A percentile compares a stretch with the other conserved stretches of the same genome.
Conservation (phyloP, 345 rosid genomes). For the Acer yangbiense region DNA sequence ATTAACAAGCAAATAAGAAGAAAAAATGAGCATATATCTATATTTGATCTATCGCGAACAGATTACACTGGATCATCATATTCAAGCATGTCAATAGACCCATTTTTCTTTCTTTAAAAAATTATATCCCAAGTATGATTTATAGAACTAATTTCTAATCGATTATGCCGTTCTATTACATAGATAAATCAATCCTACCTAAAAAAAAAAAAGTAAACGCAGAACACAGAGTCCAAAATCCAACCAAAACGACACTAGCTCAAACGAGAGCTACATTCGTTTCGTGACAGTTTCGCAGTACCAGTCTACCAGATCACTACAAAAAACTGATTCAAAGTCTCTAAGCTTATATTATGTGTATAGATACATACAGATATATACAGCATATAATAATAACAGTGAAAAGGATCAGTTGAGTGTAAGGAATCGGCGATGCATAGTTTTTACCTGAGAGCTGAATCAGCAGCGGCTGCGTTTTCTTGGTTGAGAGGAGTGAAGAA, state of each 20-base stretch:
- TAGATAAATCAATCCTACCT: no score
- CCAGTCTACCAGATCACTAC: neutral
- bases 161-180: neutral
- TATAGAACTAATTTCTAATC: neutral
- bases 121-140: neutral
- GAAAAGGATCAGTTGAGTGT: neutral
- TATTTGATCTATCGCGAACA: no score
- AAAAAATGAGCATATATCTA: no score
- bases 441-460: conserved; percentile 13
- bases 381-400: no score
- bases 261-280: neutral
- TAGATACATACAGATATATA: no score
- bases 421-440: neutral
- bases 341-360: no score
- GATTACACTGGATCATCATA: no score
- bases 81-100: no score
- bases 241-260: neutral
- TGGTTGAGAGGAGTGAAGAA: neutral
- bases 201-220: neutral
- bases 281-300: neutral
- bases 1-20: neutral
- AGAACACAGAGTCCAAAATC: neutral
- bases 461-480: conserved; percentile 13
- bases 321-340: neutral
- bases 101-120: no score